Base-by-base conservation (phyloP, 805 yeast genomes). In the Hemisphaericaspora nanyangensis region DNA sequence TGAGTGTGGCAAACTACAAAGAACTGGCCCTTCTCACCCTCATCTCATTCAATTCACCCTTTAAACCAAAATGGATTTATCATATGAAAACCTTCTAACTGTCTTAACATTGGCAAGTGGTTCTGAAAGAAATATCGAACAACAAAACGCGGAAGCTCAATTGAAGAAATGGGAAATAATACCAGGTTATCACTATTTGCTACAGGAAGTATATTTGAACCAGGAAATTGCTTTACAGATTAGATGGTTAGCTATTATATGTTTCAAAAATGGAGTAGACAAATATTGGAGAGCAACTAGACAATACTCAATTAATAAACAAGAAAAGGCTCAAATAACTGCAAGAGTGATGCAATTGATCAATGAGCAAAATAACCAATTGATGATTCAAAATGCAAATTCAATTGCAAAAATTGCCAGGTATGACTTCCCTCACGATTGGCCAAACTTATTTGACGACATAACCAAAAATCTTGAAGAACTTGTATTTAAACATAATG, bases 171-270 rank as follows among this genome's bases (percentile, higher is more conserved):
- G 95, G 95, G 88, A 85, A 49, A 53, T 60, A 0, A 65, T 63
- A 16, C 76, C 79, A 2, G 86, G 87, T 1, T 82, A 69, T 51
- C 82, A 80, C 54, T 70, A 56, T 37, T 48, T 68, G 11, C 59
- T 83, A 13, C 90, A 81, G 56, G 70, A 67, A 13, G 48, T 68
- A 5, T 90, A 86, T 56, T 63, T 78, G 39, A 82, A 85, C 45
- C 54, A 68, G 3, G 70, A 79, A 0, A 50, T 76, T 13, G 74
- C 89, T 0, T 60, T 83, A 22, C 85, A 84, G 42, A 66, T 79
- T 6, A 69, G 98, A 51, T 89, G 96, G 95, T 65, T 90, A 18
- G 89, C 95, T 0, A 72, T 88, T 1, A 91, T 91, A 30, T 85
- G 84, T 47, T 79, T 91, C 60, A 91, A 93, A 54, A 91, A 91